phyloP scores from a whole-genome alignment of 768 basidiomycete genomes.

The Collybia nuda region DNA sequence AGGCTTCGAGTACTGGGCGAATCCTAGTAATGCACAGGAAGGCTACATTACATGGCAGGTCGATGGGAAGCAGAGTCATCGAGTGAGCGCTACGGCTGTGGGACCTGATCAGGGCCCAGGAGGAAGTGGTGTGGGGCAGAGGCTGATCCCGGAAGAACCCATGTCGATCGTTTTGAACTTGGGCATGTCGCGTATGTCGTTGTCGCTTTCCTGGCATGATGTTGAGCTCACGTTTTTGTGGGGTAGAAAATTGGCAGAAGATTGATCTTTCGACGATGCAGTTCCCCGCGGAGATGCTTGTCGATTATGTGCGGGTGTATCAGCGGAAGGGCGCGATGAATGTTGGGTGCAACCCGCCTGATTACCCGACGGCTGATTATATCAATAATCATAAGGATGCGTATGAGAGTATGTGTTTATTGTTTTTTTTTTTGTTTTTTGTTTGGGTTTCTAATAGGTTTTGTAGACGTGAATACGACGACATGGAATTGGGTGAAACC shows the following conservation, averaged over 20 bases:
- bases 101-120: constrained; percentile 32
- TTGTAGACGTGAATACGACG: constrained; percentile 40
- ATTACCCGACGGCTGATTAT: constrained; percentile 67
- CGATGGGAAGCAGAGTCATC: constrained; percentile 48
- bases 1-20: constrained; percentile 78
- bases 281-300: constrained; percentile 68
- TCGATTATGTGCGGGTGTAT: constrained; percentile 85
- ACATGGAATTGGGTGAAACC: constrained; percentile 41
- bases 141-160: constrained; percentile 60
- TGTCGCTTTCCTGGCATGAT: constrained; percentile 1
- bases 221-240: constrained; percentile 1
- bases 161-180: constrained; percentile 62
- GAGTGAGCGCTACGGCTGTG: constrained; percentile 54
- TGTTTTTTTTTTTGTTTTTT: neutral
- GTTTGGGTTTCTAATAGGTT: neutral
- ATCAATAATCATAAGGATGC: constrained; percentile 54
- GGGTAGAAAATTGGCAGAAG: constrained; percentile 63
- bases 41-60: constrained; percentile 80
- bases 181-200: constrained; percentile 53
- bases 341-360: constrained; percentile 64
- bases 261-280: constrained; percentile 52
- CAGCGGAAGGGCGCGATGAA: constrained; percentile 59
- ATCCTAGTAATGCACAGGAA: constrained; percentile 49
- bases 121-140: constrained; percentile 54
- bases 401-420: constrained; percentile 51